These are phyloP conservation scores for Myriosclerotinia curreyana DNA, from an alignment of 2,329 filamentous ascomycete species.

Conservation along the genomic window DNA sequence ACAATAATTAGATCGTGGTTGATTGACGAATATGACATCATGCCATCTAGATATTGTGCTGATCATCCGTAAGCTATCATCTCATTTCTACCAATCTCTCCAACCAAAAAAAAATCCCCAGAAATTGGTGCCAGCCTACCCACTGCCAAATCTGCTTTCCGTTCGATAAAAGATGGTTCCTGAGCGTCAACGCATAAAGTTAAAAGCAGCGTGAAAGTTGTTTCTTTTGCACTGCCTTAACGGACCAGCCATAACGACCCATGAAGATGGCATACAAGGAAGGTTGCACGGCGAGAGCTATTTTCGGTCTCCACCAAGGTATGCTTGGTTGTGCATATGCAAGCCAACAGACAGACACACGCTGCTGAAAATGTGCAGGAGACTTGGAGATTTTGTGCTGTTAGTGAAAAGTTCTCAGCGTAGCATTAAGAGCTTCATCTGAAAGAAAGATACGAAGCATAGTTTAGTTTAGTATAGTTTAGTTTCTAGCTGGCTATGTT, in stretches of 20 bases:
- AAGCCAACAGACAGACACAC: slow-evolving; percentile 21
- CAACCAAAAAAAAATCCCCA: slow-evolving; percentile 8
- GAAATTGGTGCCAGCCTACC: slow-evolving; percentile 7
- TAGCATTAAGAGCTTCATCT: slow-evolving; percentile 7
- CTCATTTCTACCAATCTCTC: slow-evolving; percentile 16
- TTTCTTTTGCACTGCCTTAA: slow-evolving; percentile 16
- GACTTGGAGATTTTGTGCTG: slow-evolving; percentile 10
- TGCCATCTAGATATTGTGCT: slow-evolving; percentile 8
- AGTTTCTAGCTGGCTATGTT: neutral
- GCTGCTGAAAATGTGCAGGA: slow-evolving; percentile 21
- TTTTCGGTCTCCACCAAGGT: slow-evolving; percentile 13
- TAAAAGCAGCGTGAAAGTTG: slow-evolving; percentile 17
- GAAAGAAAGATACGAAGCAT: neutral
- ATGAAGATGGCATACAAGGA: slow-evolving; percentile 14
- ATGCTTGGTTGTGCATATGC: slow-evolving; percentile 20
- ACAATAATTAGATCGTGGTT: slow-evolving; percentile 1
- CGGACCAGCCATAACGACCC: slow-evolving; percentile 4
- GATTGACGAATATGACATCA: slow-evolving; percentile 11
- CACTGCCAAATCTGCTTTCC: slow-evolving; percentile 5
- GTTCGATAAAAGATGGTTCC: slow-evolving; percentile 1
- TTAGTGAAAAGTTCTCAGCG: slow-evolving; percentile 2
- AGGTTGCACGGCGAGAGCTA: slow-evolving; percentile 19
- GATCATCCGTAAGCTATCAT: slow-evolving; percentile 14
- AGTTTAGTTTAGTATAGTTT: neutral
- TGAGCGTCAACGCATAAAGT: slow-evolving; percentile 6